A percentile compares a stretch with the other conserved stretches of the same genome.
phyloP scores from a whole-genome alignment of 352 stramenopile genomes.

The Phytopythium helicoides region DNA sequence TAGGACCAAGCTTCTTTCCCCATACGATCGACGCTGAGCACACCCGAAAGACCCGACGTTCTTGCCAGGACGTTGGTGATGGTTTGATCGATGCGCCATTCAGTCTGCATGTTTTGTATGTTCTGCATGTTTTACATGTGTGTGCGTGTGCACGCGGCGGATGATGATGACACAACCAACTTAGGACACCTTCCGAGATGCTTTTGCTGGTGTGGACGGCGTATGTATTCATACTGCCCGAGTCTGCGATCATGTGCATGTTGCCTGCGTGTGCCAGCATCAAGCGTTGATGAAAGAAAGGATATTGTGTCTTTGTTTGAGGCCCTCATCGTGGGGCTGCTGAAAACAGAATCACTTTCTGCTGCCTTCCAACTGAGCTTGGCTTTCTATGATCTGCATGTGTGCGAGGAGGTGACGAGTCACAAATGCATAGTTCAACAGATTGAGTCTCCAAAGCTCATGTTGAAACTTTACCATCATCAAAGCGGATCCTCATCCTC shows the following conservation, averaged over 20 bases:
- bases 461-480: slow-evolving; percentile 73
- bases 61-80: slow-evolving; percentile 9
- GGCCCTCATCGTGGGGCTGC: slow-evolving; percentile 33
- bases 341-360: slow-evolving; percentile 85
- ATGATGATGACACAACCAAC: slow-evolving; percentile 67
- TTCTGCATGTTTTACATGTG: slow-evolving; percentile 10
- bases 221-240: slow-evolving; percentile 87
- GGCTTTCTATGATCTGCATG: slow-evolving; percentile 12
- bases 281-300: slow-evolving; percentile 79
- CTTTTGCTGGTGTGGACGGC: slow-evolving; percentile 72
- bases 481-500: slow-evolving; percentile 70
- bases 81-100: slow-evolving; percentile 13
- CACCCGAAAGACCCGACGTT: slow-evolving; percentile 8
- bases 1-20: slow-evolving; percentile 10
- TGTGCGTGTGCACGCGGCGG: slow-evolving; percentile 24
- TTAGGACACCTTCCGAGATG: slow-evolving; percentile 86
- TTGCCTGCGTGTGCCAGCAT: slow-evolving; percentile 11
- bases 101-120: no score
- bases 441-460: slow-evolving; percentile 40
- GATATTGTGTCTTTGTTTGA: slow-evolving; percentile 75
- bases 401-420: slow-evolving; percentile 69
- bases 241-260: slow-evolving; percentile 32
- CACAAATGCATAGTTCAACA: slow-evolving; percentile 83
- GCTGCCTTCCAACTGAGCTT: slow-evolving; percentile 86
- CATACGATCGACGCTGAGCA: slow-evolving; percentile 8